These are phyloP conservation scores for Echium plantagineum DNA, from an alignment of 257 asterid species.

Conservation along the genomic window DNA sequence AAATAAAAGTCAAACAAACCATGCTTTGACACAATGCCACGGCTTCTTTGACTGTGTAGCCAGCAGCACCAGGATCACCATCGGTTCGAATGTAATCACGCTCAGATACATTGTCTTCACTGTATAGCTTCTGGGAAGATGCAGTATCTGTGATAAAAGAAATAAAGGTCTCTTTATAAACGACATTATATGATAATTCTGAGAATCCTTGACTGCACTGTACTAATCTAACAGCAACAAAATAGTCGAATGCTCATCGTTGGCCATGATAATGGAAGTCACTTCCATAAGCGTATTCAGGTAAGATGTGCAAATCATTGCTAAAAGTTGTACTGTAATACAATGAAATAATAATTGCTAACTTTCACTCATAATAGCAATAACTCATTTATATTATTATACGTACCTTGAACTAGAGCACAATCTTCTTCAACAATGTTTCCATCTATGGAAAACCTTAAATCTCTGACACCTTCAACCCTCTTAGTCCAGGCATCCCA, in stretches of 20 bases:
- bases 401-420: slow-evolving; percentile 24
- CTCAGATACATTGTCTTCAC: slow-evolving; percentile 44
- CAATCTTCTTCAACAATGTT: slow-evolving; percentile 28
- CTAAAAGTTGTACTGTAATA: no score
- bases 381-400: slow-evolving; percentile 25
- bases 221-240: no score
- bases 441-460: slow-evolving; percentile 76
- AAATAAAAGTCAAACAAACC: slow-evolving; percentile 37
- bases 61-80: slow-evolving; percentile 95
- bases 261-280: no score
- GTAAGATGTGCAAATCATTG: no score
- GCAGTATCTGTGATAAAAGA: slow-evolving; percentile 26
- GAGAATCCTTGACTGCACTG: no score
- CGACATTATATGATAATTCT: background rate
- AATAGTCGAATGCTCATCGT: no score
- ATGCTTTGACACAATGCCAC: slow-evolving; percentile 76
- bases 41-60: slow-evolving; percentile 89
- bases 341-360: no score
- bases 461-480: slow-evolving; percentile 68
- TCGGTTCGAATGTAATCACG: slow-evolving; percentile 91
- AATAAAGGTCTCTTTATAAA: no score
- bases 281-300: no score
- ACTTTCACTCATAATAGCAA: background rate
- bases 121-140: slow-evolving; percentile 32
- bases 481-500: slow-evolving; percentile 87